Base-by-base conservation (phyloP, 208 protist species). In the Crithidia sp. region DNA sequence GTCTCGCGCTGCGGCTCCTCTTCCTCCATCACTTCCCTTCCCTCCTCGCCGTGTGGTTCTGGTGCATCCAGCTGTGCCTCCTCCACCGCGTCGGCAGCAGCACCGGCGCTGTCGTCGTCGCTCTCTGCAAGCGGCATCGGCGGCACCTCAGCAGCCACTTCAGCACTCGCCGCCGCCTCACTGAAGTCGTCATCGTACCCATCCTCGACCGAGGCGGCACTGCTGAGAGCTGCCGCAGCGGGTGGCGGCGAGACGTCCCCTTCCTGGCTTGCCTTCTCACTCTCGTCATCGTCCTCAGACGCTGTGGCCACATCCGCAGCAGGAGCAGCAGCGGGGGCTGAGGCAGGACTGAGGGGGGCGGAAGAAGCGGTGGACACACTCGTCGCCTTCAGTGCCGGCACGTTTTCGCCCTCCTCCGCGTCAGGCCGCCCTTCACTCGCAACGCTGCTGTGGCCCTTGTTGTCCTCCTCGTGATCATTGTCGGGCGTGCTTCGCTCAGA, bases 131-230 rank as follows among this genome's bases (percentile, higher is more conserved):
- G 28, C 28, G 28, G 28, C 9, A 49, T 7, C 12, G 45, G 12
- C 45, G 9, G 7, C 45, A 13, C 45, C 45, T 14, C 45, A 13
- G 45, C 9, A 49, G 45, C 0, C 28, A 45, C 39, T 39, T 64
- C 41, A n/a, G 43, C 59, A 64, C 43, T 7, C 47, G 4, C 45
- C 6, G 49, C 28, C 39, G 45, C 37, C 6, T 67, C 63, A 36
- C 45, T 17, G 39, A 72, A 62, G 45, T 57, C 67, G 45, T 54
- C 45, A 16, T 64, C 53, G 57, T 52, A 72, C 45, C 36, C 37
- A 8, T 72, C 36, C 44, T 66, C 44, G 7, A 37, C 60, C 43
- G n/a, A 16, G 45, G 45, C 7, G 45, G 45, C 45, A 49, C 12
- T 49, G 45, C 45, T 49, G 7, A 13, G 12, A 7, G 45, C 45